Conservation (phyloP, 495 filamentous ascomycete species). For the Gamarada debralockiae region DNA sequence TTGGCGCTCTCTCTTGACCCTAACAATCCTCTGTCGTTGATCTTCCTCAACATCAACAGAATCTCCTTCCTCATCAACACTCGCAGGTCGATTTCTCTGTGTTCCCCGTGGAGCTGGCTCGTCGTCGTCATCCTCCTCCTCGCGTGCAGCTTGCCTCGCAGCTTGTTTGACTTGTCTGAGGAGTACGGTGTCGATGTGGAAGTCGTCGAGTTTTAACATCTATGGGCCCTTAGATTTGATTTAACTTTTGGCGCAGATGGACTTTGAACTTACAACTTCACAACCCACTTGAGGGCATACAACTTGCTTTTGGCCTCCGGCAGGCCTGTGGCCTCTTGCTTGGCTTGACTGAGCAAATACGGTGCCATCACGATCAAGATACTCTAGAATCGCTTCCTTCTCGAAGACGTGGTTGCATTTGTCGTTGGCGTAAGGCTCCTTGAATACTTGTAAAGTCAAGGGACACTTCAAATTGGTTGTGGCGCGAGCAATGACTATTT, state of each 20-base stretch:
- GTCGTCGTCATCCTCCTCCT: slow-evolving; percentile 23
- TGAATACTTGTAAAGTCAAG: slow-evolving; percentile 69
- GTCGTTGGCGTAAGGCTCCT: slow-evolving; percentile 67
- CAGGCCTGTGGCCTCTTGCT: background rate
- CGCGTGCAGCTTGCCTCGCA: slow-evolving; percentile 30
- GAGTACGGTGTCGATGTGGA: slow-evolving; percentile 33
- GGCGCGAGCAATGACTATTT: slow-evolving; percentile 68
- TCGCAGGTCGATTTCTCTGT: background rate
- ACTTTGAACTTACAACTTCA: slow-evolving; percentile 20
- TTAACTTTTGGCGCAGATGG: background rate
- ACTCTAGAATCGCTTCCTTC: slow-evolving; percentile 59
- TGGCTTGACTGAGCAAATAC: background rate
- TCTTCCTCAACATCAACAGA: background rate
- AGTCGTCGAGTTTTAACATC: slow-evolving; percentile 32
- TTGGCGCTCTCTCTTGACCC: slow-evolving; percentile 8
- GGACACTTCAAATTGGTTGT: slow-evolving; percentile 73
- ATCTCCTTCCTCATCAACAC: slow-evolving; percentile 11
- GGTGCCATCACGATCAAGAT: slow-evolving; percentile 6
- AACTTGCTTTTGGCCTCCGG: slow-evolving; percentile 21
- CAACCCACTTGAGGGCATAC: slow-evolving; percentile 41
- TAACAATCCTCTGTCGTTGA: slow-evolving; percentile 1
- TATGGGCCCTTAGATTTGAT: slow-evolving; percentile 2
- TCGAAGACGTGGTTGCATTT: slow-evolving; percentile 86
- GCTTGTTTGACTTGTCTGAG: slow-evolving; percentile 33
- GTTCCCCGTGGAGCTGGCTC: slow-evolving; percentile 3